Conservation (phyloP, 2,329 filamentous ascomycete genomes). For the Fusarium ambrosium region DNA sequence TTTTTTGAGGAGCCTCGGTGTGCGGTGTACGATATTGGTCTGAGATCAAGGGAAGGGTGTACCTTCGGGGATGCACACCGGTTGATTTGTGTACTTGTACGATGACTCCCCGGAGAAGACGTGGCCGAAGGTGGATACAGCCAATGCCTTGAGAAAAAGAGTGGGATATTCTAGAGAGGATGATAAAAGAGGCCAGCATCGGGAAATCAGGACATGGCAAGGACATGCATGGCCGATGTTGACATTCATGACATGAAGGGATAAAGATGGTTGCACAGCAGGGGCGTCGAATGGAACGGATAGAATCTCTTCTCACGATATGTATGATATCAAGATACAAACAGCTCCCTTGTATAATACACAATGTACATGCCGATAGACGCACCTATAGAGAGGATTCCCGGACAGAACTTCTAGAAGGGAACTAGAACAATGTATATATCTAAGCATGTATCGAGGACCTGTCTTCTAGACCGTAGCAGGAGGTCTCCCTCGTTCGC, state of each 20-base stretch:
- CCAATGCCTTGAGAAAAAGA: conserved; percentile 30
- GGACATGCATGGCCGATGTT: conserved; percentile 20
- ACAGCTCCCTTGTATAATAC: conserved; percentile 16
- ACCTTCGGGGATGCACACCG: background rate
- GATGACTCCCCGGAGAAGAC: background rate
- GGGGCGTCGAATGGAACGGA: conserved; percentile 13
- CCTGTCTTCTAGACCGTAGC: background rate
- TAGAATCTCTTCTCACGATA: conserved; percentile 44
- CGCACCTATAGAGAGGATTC: background rate
- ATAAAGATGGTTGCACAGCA: conserved; percentile 18
- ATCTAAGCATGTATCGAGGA: background rate
- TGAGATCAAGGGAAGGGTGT: conserved; percentile 1
- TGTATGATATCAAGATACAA: conserved; percentile 19
- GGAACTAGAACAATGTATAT: background rate
- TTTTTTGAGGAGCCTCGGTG: conserved; percentile 24
- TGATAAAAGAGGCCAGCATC: conserved; percentile 10
- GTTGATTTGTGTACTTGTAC: conserved; percentile 12
- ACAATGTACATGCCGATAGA: background rate
- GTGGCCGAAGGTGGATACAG: conserved; percentile 30
- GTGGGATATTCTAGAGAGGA: conserved; percentile 6
- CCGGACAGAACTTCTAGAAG: background rate
- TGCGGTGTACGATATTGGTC: conserved; percentile 32
- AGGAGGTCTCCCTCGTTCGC: background rate
- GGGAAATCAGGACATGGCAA: conserved; percentile 13
- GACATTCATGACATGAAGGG: conserved; percentile 12